A percentile compares a stretch with the other conserved stretches of the same genome.
These are phyloP conservation scores for Galerina sulciceps DNA, from an alignment of 768 basidiomycete genomes.

Conservation along the genomic window DNA sequence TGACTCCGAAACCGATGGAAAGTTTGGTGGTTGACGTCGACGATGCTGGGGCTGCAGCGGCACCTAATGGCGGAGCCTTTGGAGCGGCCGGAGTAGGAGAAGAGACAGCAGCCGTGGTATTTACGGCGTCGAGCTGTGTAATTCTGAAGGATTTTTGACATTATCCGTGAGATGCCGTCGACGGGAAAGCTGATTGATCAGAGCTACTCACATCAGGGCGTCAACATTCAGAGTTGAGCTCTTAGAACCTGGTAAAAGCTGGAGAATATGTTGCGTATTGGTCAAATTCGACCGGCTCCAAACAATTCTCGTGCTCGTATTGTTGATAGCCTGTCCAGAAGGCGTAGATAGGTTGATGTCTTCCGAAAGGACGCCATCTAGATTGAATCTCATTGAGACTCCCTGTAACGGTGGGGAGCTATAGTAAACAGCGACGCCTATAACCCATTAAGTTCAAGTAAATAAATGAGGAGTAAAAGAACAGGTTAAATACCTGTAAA, in stretches of 20 bases:
- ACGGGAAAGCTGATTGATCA: neutral
- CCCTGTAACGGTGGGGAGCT: slow-evolving; percentile 17
- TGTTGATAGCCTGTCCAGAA: slow-evolving; percentile 4
- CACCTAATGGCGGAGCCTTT: neutral
- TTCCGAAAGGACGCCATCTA: slow-evolving; percentile 20
- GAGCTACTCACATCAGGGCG: slow-evolving; percentile 21
- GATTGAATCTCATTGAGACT: slow-evolving; percentile 13
- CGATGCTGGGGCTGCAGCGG: neutral
- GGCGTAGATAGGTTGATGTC: slow-evolving; percentile 16
- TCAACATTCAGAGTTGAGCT: slow-evolving; percentile 24
- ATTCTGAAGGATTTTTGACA: neutral
- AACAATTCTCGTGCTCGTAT: slow-evolving; percentile 15
- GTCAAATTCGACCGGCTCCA: slow-evolving; percentile 18
- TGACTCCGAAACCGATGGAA: slow-evolving; percentile 13
- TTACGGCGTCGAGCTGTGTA: slow-evolving; percentile 7
- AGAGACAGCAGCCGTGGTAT: neutral
- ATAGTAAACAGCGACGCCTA: slow-evolving; percentile 28
- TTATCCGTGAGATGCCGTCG: neutral
- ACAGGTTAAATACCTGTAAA: slow-evolving; percentile 23
- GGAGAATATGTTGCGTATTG: slow-evolving; percentile 20
- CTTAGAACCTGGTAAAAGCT: slow-evolving; percentile 19
- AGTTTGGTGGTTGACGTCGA: slow-evolving; percentile 9
- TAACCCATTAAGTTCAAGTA: neutral
- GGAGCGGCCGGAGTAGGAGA: neutral
- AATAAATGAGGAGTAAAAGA: neutral